phyloP scores from a whole-genome alignment of 1,284 basidiomycete species.

The Mycena citricolor region DNA sequence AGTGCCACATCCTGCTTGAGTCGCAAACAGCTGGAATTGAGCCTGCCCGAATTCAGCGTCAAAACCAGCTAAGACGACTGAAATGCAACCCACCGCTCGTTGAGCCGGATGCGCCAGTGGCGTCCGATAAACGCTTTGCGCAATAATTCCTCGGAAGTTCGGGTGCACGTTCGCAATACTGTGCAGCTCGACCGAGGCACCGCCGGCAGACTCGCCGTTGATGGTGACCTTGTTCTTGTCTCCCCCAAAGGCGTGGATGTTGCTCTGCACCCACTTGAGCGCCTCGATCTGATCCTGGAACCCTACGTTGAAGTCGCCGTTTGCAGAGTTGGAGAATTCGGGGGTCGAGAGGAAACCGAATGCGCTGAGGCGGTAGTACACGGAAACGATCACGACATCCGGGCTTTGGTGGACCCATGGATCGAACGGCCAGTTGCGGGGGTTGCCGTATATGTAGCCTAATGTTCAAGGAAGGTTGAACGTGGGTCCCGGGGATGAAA shows the following conservation, averaged over 20 bases:
- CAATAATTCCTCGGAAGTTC: conserved; percentile 51
- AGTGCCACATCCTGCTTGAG: conserved; percentile 45
- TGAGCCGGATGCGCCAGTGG: conserved; percentile 49
- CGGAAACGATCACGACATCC: conserved; percentile 52
- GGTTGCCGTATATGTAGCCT: conserved; percentile 60
- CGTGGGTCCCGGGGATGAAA: conserved; percentile 11
- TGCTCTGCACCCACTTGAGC: conserved; percentile 58
- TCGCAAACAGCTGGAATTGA: conserved; percentile 50
- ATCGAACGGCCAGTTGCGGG: conserved; percentile 54
- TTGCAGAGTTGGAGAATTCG: conserved; percentile 37
- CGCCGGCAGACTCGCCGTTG: conserved; percentile 65
- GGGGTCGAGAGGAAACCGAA: conserved; percentile 54
- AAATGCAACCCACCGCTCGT: conserved; percentile 40
- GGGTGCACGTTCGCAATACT: conserved; percentile 44
- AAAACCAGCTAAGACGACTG: conserved; percentile 2
- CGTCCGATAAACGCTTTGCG: conserved; percentile 56
- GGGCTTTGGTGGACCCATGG: conserved; percentile 52
- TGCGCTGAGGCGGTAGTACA: conserved; percentile 53
- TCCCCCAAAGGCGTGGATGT: conserved; percentile 66
- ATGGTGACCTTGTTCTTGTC: conserved; percentile 55
- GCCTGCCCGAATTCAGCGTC: conserved; percentile 35
- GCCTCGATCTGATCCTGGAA: conserved; percentile 63
- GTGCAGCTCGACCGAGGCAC: conserved; percentile 53
- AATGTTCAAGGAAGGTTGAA: conserved; percentile 9
- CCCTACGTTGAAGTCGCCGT: conserved; percentile 59